Base-by-base conservation (phyloP, 2,329 filamentous ascomycete genomes). In the Emericellopsis cladophorae region DNA sequence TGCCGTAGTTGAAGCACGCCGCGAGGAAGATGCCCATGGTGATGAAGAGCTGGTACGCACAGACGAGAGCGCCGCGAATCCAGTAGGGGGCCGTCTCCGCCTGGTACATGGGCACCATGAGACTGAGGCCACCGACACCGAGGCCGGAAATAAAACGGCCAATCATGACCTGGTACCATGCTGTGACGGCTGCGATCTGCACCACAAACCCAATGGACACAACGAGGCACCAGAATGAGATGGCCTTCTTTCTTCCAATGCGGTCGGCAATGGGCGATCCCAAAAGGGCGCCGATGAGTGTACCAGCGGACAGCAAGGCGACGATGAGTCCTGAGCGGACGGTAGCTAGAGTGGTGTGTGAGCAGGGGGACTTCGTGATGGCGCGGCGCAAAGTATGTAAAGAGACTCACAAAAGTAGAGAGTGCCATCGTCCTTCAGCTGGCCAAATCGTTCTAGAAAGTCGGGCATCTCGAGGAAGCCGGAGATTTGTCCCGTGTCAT, bases 91-190 rank as follows among this genome's bases (percentile, higher is more conserved):
- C 74, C 6, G 72, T 81, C 58, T 86, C 81, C n/a, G 74, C 74
- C 51, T 84, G 79, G 53, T 83, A 85, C 75, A 85, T 79, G n/a
- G 79, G 78, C 0, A 80, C 77, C 11, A 79, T 58, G 5, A 82
- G 70, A 9, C 72, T 78, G 2, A 84, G 57, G 0, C 72, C 74
- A 41, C 81, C 81, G 34, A 86, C 78, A 12, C 79, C 79, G 2
- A 84, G 62, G 40, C 81, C 81, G 12, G 77, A 74, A 14, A 82
- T 66, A 49, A 76, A 72, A 41, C 81, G 66, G 12, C 81, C 81
- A 36, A 79, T 62, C 48, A 79, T 78, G 43, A 83, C 64, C 50
- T 84, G 80, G 37, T 74, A 74, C 79, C 81, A 84, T 8, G 60
- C 60, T 2, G 48, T 50, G 0, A 55, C 49, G 0, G 79, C 65